phyloP scores from a whole-genome alignment of 2,329 filamentous ascomycete genomes.

The Microcyclospora tardicrescens region DNA sequence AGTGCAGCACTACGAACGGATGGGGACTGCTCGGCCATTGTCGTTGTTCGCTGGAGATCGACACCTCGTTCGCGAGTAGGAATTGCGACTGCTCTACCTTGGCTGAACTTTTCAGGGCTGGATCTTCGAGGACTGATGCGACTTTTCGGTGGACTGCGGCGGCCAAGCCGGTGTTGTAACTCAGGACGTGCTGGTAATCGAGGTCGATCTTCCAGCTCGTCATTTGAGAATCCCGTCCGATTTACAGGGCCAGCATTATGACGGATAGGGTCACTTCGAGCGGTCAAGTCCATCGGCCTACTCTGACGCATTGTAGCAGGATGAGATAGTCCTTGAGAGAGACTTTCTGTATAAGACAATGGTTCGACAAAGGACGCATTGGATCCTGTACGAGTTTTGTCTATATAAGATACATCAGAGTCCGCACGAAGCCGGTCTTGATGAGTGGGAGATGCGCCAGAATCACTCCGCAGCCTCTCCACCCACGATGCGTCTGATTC shows the following conservation, averaged over 20 bases:
- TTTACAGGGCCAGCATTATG: conserved; percentile 2
- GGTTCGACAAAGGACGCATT: conserved; percentile 18
- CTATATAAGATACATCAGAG: conserved; percentile 14
- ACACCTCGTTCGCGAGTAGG: conserved; percentile 7
- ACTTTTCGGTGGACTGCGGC: conserved; percentile 16
- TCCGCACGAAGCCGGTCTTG: conserved; percentile 4
- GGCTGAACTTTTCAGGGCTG: conserved; percentile 16
- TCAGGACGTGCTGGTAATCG: conserved; percentile 21
- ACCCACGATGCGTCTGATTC: conserved; percentile 16
- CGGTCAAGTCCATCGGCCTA: conserved; percentile 13
- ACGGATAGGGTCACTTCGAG: conserved; percentile 11
- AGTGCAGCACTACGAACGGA: conserved; percentile 16
- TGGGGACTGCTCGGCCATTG: conserved; percentile 6
- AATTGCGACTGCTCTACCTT: no score
- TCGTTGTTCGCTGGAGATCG: conserved; percentile 8
- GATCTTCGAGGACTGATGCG: conserved; percentile 11
- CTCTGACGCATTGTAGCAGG: conserved; percentile 1
- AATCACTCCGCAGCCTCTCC: conserved; percentile 14
- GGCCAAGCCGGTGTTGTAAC: conserved; percentile 17
- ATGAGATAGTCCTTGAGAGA: conserved; percentile 7
- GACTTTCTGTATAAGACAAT: conserved; percentile 16
- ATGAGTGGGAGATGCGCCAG: conserved; percentile 7
- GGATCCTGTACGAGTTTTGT: conserved; percentile 13
- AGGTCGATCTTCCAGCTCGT: conserved; percentile 17
- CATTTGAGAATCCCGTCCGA: conserved; percentile 4